These are phyloP conservation scores for Prosopis cineraria DNA, from an alignment of 306 rosid species.

Conservation along the genomic window DNA sequence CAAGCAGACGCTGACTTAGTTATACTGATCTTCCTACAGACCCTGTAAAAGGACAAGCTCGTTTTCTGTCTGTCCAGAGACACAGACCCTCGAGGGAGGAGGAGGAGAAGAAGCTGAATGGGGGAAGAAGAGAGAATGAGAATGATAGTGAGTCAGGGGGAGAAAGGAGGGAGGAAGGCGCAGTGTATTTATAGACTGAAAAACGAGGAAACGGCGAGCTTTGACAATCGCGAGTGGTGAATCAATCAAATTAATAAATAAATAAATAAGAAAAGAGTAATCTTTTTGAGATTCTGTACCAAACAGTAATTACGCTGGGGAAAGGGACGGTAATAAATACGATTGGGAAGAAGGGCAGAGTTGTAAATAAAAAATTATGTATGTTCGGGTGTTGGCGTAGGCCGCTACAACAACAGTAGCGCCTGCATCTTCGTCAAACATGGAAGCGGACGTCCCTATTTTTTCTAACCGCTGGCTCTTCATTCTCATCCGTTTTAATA, in stretches of 20 bases:
- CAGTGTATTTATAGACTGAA: slow-evolving; percentile 7
- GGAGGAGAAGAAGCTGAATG: not conserved
- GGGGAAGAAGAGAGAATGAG: not conserved
- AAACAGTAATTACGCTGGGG: not conserved
- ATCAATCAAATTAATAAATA: not conserved
- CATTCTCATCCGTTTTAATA: not conserved
- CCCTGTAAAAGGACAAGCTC: not conserved
- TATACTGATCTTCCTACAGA: not conserved
- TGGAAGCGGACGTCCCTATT: not conserved
- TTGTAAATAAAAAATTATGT: not conserved
- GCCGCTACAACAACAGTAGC: not conserved
- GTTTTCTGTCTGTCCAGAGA: not conserved
- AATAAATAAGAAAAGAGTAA: not conserved
- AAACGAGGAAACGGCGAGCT: not conserved
- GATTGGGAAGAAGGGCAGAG: not conserved
- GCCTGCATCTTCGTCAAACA: not conserved
- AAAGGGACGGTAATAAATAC: not conserved
- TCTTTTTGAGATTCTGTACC: not conserved
- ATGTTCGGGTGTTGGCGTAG: not conserved
- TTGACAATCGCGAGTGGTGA: not conserved
- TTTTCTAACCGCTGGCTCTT: not conserved
- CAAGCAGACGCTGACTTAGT: not conserved
- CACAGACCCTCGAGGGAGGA: not conserved
- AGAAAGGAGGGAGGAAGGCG: not conserved
- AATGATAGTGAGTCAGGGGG: not conserved